phyloP scores from a whole-genome alignment of 768 basidiomycete species.

The Russula griseocarnosa region DNA sequence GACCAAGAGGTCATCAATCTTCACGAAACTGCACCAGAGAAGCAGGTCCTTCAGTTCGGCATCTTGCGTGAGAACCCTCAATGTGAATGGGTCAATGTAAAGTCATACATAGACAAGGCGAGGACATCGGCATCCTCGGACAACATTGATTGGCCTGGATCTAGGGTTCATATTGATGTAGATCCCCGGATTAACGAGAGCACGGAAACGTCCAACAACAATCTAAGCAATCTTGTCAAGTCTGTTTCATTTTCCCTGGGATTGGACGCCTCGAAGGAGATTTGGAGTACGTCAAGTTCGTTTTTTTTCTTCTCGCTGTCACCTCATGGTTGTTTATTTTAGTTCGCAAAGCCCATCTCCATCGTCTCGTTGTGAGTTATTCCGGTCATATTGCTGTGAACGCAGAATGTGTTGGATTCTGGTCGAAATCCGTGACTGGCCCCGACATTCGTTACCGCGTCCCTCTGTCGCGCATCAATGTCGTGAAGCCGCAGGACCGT shows the following conservation, averaged over 20 bases:
- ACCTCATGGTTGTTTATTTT: not conserved
- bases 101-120: conserved; percentile 7
- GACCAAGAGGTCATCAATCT: conserved; percentile 3
- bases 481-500: conserved; percentile 11
- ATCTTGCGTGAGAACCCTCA: conserved; percentile 12
- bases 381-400: conserved; percentile 23
- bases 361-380: conserved; percentile 20
- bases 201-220: not conserved
- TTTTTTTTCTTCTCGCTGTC: not conserved
- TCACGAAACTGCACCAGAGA: conserved; percentile 13
- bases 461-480: conserved; percentile 17
- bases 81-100: conserved; percentile 17
- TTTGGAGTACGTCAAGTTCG: conserved; percentile 20
- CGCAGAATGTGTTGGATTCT: conserved; percentile 23
- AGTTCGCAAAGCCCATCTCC: conserved; percentile 22
- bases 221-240: conserved; percentile 16
- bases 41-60: conserved; percentile 25
- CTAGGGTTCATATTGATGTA: conserved; percentile 21
- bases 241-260: conserved; percentile 17
- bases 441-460: conserved; percentile 25
- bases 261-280: conserved; percentile 20
- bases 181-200: conserved; percentile 5
- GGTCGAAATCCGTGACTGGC: conserved; percentile 23
- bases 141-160: conserved; percentile 20
- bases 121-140: not conserved